phyloP scores from a whole-genome alignment of 73 alveolate genomes.

The Stentor coeruleus region DNA sequence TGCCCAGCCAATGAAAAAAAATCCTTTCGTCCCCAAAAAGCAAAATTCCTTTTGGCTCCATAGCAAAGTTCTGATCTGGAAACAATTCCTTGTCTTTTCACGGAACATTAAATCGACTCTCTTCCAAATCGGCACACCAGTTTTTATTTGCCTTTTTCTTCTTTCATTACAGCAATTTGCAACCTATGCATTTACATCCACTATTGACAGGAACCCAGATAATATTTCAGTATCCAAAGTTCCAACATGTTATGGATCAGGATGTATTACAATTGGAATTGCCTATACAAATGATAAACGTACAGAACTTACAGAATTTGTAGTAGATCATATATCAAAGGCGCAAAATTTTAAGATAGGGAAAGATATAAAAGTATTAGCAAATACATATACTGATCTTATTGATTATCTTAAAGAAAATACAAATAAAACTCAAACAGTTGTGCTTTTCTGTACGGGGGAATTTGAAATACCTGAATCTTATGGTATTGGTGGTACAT shows the following conservation, averaged over 20 bases:
- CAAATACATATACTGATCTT: conserved; percentile 30
- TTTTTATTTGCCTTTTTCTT: conserved; percentile 40
- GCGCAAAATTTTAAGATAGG: conserved; percentile 34
- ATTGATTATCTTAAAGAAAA: conserved; percentile 37
- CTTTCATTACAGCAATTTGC: conserved; percentile 45
- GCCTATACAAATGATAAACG: conserved; percentile 38
- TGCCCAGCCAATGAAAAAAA: too few relatives aligned
- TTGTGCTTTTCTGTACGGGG: conserved; percentile 54
- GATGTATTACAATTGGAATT: conserved; percentile 73
- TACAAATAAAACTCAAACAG: conserved; percentile 48
- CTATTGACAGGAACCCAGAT: conserved; percentile 36
- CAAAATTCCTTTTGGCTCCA: not conserved
- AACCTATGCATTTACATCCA: conserved; percentile 33
- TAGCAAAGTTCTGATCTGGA: not conserved
- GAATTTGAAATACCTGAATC: conserved; percentile 21
- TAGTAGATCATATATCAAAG: conserved; percentile 45
- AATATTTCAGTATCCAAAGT: not conserved
- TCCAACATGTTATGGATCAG: conserved; percentile 39
- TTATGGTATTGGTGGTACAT: conserved; percentile 23
- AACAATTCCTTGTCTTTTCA: not conserved
- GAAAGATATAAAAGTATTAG: conserved; percentile 46
- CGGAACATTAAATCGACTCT: conserved; percentile 29
- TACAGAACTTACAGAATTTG: conserved; percentile 36
- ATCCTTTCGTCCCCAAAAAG: too few relatives aligned
- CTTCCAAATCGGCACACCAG: conserved; percentile 52